A percentile compares a stretch with the other conserved stretches of the same genome.
phyloP scores from a whole-genome alignment of 2,329 filamentous ascomycete genomes.

The Proliferodiscus dingleyae region DNA sequence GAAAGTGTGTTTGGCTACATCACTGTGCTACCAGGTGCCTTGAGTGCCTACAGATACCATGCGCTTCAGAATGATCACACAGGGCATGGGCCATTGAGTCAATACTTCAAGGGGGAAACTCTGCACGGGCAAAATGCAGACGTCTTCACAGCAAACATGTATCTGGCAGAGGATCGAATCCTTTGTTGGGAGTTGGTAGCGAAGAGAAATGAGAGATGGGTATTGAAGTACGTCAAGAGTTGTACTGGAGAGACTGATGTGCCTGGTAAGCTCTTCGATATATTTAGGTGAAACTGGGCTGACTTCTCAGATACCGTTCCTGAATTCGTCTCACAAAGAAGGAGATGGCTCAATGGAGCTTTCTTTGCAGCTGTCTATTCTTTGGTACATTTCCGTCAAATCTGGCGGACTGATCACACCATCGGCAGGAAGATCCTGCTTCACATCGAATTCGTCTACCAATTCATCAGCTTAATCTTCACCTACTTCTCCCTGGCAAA shows the following conservation, averaged over 20 bases:
- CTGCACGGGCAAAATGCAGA: conserved; percentile 93
- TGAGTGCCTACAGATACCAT: conserved; percentile 93
- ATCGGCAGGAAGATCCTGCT: conserved; percentile 83
- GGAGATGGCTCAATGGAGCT: conserved; percentile 95
- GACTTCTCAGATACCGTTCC: conserved; percentile 69
- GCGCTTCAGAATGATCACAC: conserved; percentile 95
- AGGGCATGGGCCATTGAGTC: conserved; percentile 88
- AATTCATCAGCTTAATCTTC: conserved; percentile 87
- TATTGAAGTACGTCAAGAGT: conserved; percentile 94
- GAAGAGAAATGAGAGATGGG: conserved; percentile 91
- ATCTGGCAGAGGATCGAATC: conserved; percentile 84
- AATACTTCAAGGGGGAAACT: conserved; percentile 99
- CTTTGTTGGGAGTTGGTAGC: conserved; percentile 93
- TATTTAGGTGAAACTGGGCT: conserved; percentile 1
- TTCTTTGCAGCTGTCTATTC: conserved; percentile 99
- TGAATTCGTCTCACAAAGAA: conserved; percentile 93
- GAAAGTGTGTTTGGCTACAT: conserved; percentile 99
- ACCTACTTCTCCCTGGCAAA: conserved; percentile 98
- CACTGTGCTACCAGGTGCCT: conserved; percentile 88
- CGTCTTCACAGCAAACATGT: conserved; percentile 97
- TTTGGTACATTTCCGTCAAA: conserved; percentile 87
- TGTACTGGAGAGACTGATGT: conserved; percentile 98
- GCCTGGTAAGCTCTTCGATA: conserved; percentile 61
- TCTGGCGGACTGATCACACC: conserved; percentile 91
- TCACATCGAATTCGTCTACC: conserved; percentile 93